A percentile compares a stretch with the other conserved stretches of the same genome.
These are phyloP conservation scores for Capsicum chinense DNA, from an alignment of 257 asterid genomes.

Conservation along the genomic window DNA sequence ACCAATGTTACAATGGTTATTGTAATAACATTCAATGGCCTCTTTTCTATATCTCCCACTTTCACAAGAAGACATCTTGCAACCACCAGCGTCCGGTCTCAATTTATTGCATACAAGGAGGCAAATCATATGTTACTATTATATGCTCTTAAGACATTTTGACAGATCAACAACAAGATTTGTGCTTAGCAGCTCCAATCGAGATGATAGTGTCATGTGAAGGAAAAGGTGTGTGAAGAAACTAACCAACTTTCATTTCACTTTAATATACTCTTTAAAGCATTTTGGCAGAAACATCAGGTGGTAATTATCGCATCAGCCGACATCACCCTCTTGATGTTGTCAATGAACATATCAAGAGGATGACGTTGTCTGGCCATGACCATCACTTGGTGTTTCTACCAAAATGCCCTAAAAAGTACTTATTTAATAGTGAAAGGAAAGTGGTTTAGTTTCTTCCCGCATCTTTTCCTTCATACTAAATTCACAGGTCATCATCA, in stretches of 20 bases:
- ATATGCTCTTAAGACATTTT: too few species aligned
- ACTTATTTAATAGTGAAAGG: slow-evolving; percentile 58
- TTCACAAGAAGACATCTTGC: slow-evolving; percentile 89
- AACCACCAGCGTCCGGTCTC: slow-evolving; percentile 85
- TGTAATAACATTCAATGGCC: slow-evolving; percentile 93
- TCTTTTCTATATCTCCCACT: slow-evolving; percentile 85
- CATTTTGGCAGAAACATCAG: too few species aligned
- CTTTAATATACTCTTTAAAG: too few species aligned
- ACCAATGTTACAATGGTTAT: slow-evolving; percentile 84
- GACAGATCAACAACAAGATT: too few species aligned
- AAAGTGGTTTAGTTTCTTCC: slow-evolving; percentile 92
- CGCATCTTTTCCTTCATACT: slow-evolving; percentile 89
- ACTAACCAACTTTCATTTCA: too few species aligned
- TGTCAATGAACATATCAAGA: slow-evolving; percentile 69
- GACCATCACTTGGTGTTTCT: slow-evolving; percentile 80
- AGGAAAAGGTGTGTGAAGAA: too few species aligned
- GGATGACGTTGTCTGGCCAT: slow-evolving; percentile 89
- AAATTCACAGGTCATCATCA: slow-evolving; percentile 80
- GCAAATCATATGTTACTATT: slow-evolving; percentile 70
- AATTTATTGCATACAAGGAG: slow-evolving; percentile 77
- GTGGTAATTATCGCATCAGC: too few species aligned
- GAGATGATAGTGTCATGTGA: too few species aligned
- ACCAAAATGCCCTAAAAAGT: slow-evolving; percentile 40
- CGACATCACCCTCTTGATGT: slow-evolving; percentile 53
- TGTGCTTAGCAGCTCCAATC: too few species aligned